A percentile compares a stretch with the other conserved stretches of the same genome.
phyloP scores from a whole-genome alignment of 345 rosid genomes.

The Rhodamnia rubescens region DNA sequence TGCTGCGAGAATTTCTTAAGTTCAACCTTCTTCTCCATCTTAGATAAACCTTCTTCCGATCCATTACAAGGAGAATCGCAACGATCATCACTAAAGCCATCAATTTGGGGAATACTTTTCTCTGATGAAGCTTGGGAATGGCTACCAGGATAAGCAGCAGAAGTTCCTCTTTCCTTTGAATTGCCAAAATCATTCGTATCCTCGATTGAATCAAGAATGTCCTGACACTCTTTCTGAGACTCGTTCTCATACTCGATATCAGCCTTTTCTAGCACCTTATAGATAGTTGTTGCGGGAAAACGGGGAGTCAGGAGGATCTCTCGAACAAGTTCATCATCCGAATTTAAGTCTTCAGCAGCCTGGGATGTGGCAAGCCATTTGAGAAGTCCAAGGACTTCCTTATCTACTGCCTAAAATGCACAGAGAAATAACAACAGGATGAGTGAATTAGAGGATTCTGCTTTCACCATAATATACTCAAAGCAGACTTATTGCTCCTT shows the following conservation, averaged over 20 bases:
- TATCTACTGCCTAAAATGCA: constrained; percentile 39
- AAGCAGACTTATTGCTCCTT: neutral
- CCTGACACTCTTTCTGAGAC: constrained; percentile 92
- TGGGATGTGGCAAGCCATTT: constrained; percentile 92
- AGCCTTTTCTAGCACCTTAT: constrained; percentile 71
- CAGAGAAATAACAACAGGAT: neutral
- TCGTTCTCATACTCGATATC: constrained; percentile 63
- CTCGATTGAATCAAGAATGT: constrained; percentile 85
- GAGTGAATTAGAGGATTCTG: neutral
- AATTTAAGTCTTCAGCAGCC: constrained; percentile 82
- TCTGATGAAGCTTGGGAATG: constrained; percentile 19
- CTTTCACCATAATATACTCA: neutral
- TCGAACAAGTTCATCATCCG: constrained; percentile 84
- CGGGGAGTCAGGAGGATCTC: constrained; percentile 77
- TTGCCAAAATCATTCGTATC: constrained; percentile 29
- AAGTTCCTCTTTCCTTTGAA: constrained; percentile 21
- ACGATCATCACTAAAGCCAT: constrained; percentile 39
- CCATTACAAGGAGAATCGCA: constrained; percentile 13
- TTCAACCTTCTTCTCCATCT: constrained; percentile 26
- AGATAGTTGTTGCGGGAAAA: constrained; percentile 53
- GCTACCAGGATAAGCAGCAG: constrained; percentile 10
- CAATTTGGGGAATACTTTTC: constrained; percentile 29
- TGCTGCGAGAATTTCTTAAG: constrained; percentile 11
- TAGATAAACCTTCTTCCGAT: constrained; percentile 25
- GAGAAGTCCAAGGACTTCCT: constrained; percentile 66